These are phyloP conservation scores for Solanum ossicruentum DNA, from an alignment of 257 asterid species.

Conservation along the genomic window DNA sequence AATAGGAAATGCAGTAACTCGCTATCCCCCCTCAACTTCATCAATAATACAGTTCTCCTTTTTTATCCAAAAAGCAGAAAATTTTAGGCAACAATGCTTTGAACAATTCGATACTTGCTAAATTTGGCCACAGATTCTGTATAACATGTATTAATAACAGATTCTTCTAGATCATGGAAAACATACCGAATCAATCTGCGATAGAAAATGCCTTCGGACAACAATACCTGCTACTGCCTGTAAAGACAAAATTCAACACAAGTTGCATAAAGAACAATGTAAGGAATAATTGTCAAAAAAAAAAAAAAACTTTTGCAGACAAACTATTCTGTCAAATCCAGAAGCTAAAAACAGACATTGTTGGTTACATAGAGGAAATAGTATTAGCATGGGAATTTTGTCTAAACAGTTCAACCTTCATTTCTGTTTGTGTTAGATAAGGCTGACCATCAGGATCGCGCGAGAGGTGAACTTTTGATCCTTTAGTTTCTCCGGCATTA, in stretches of 20 bases:
- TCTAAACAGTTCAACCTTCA: constrained; percentile 41
- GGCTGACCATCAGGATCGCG: constrained; percentile 96
- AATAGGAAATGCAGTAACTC: neutral
- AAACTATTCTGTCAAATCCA: neutral
- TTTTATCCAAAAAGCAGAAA: neutral
- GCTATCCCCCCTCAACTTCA: neutral
- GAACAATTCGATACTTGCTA: neutral
- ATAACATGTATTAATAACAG: neutral
- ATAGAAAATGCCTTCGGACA: constrained; percentile 72
- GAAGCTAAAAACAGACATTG: neutral
- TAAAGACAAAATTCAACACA: neutral
- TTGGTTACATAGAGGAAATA: neutral
- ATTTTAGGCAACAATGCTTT: neutral
- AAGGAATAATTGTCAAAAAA: neutral
- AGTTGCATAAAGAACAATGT: neutral
- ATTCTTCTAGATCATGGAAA: neutral
- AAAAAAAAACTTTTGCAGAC: neutral
- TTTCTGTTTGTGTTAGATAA: constrained; percentile 84
- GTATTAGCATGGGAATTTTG: neutral
- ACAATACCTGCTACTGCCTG: constrained; percentile 87
- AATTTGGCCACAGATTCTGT: neutral
- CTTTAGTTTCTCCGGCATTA: constrained; percentile 70
- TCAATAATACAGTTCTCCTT: neutral
- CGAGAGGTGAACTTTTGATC: constrained; percentile 74
- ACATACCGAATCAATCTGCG: constrained; percentile 82